A percentile compares a stretch with the other conserved stretches of the same genome.
phyloP scores from a whole-genome alignment of 805 yeast species.

The Sugiyamaella valdiviana region DNA sequence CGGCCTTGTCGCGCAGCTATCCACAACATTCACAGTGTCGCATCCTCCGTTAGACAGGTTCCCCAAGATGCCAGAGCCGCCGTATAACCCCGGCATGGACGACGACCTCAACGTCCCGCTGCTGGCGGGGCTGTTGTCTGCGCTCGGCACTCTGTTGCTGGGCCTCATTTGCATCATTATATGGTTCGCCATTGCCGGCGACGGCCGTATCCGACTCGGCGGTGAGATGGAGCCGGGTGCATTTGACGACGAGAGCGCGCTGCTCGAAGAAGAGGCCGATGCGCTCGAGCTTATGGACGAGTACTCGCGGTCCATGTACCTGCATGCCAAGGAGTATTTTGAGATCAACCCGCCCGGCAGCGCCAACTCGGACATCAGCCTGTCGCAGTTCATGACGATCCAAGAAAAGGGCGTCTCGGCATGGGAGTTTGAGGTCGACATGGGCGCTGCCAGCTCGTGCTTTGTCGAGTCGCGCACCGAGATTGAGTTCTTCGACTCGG shows the following conservation, averaged over 20 bases:
- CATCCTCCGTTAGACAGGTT: neutral
- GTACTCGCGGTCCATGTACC: constrained; percentile 49
- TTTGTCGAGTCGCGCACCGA: constrained; percentile 61
- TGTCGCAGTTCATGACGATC: constrained; percentile 58
- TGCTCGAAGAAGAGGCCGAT: constrained; percentile 55
- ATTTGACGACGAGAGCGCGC: constrained; percentile 56
- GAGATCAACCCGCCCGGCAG: constrained; percentile 39
- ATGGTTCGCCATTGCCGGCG: constrained; percentile 32
- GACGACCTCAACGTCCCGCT: constrained; percentile 32
- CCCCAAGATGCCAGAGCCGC: neutral
- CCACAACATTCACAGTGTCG: neutral
- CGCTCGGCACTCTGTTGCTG: constrained; percentile 34
- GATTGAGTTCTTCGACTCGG: constrained; percentile 45
- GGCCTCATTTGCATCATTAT: constrained; percentile 26
- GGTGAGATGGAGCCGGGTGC: constrained; percentile 47
- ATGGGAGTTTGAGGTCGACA: constrained; percentile 65
- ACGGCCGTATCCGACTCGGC: constrained; percentile 30
- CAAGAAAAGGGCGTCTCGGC: constrained; percentile 88
- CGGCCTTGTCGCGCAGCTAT: too few species aligned
- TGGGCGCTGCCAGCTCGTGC: constrained; percentile 50
- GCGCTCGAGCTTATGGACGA: constrained; percentile 58
- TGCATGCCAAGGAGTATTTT: constrained; percentile 50
- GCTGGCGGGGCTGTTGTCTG: constrained; percentile 35
- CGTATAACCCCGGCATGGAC: neutral
- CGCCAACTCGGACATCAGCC: constrained; percentile 37